These are phyloP conservation scores for Collybia mongolica DNA, from an alignment of 768 basidiomycete species.

Conservation along the genomic window DNA sequence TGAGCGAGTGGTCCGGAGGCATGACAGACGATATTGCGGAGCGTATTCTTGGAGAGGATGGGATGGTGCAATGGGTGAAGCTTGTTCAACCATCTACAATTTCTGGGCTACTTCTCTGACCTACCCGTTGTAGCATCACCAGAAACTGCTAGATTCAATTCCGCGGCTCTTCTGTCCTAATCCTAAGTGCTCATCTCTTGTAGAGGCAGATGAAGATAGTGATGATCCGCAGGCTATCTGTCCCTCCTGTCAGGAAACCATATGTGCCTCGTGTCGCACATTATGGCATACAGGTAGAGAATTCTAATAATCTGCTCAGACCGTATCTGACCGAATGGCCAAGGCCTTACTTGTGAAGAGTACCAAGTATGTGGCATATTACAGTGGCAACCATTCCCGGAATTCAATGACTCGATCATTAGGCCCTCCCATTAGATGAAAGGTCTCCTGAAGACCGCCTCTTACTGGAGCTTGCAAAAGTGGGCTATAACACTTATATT, in stretches of 20 bases:
- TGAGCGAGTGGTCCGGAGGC: slow-evolving; percentile 28
- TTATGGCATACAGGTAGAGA: slow-evolving; percentile 32
- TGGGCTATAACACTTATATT: neutral
- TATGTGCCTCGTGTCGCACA: slow-evolving; percentile 33
- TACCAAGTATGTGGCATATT: slow-evolving; percentile 10
- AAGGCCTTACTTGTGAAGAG: slow-evolving; percentile 9
- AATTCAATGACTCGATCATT: neutral
- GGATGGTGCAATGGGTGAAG: slow-evolving; percentile 32
- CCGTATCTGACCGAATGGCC: neutral
- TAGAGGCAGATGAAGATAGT: slow-evolving; percentile 30
- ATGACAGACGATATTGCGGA: slow-evolving; percentile 33
- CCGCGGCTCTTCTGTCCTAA: slow-evolving; percentile 37
- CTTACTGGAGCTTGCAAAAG: slow-evolving; percentile 31
- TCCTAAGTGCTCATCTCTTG: slow-evolving; percentile 31
- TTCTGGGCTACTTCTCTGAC: neutral
- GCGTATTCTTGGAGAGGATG: slow-evolving; percentile 27
- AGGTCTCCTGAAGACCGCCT: slow-evolving; percentile 36
- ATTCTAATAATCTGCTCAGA: neutral
- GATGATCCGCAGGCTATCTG: slow-evolving; percentile 31
- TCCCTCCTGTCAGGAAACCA: slow-evolving; percentile 27
- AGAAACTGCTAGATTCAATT: slow-evolving; percentile 31
- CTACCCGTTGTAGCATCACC: slow-evolving; percentile 25
- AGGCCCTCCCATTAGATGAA: slow-evolving; percentile 35
- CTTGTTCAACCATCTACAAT: neutral
- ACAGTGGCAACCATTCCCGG: neutral